Percentiles rank a stretch among this genome's conserved stretches.
phyloP scores from a whole-genome alignment of 1,139 yeast species.

The Yamadazyma dushanensis region DNA sequence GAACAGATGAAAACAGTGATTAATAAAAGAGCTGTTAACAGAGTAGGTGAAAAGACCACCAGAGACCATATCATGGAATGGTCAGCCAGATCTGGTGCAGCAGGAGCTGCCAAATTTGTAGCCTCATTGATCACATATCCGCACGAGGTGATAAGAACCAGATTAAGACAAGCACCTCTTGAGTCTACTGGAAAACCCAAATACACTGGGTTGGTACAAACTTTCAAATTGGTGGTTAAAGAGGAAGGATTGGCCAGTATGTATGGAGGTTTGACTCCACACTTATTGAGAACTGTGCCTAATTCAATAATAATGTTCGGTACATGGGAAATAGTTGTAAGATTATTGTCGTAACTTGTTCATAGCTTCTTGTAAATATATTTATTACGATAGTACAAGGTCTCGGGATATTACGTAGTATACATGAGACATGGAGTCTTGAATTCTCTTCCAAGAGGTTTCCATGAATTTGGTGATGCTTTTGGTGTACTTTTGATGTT shows the following conservation, averaged over 20 bases:
- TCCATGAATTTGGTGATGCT: too few species aligned
- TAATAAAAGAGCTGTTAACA: constrained; percentile 53
- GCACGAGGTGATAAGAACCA: constrained; percentile 94
- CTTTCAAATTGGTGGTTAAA: constrained; percentile 76
- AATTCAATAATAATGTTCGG: constrained; percentile 99
- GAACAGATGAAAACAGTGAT: constrained; percentile 89
- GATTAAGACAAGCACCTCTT: constrained; percentile 91
- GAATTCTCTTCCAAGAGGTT: too few species aligned
- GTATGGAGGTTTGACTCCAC: constrained; percentile 98
- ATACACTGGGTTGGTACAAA: constrained; percentile 86
- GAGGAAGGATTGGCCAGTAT: constrained; percentile 92
- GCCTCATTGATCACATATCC: constrained; percentile 96
- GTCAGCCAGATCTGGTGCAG: constrained; percentile 97
- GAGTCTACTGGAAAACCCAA: constrained; percentile 75
- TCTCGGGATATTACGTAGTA: too few species aligned
- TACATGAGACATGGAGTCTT: too few species aligned
- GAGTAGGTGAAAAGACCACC: constrained; percentile 46
- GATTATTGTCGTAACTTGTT: constrained; percentile 48
- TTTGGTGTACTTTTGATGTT: too few species aligned
- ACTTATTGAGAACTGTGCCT: constrained; percentile 93
- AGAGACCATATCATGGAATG: constrained; percentile 77
- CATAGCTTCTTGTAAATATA: constrained; percentile 12
- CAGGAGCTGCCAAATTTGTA: constrained; percentile 91
- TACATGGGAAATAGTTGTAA: constrained; percentile 93
- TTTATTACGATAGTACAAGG: constrained; percentile 3